These are phyloP conservation scores for Solanum chilense DNA, from an alignment of 257 asterid species.

Conservation along the genomic window DNA sequence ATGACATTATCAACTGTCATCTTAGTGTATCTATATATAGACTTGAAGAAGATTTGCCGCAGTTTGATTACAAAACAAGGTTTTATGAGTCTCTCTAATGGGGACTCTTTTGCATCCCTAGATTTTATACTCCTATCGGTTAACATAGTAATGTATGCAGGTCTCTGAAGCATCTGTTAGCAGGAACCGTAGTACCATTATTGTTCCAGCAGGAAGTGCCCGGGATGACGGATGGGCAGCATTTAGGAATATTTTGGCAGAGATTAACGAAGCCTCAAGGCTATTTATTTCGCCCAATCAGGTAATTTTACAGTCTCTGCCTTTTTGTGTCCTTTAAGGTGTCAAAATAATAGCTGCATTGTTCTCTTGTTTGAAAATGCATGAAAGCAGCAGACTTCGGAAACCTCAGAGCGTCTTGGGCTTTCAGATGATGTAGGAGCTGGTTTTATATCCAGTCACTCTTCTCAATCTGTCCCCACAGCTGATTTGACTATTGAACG, in stretches of 20 bases:
- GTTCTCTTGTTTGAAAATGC: slow-evolving; percentile 17
- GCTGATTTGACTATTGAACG: slow-evolving; percentile 56
- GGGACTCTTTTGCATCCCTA: background rate
- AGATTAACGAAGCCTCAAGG: slow-evolving; percentile 80
- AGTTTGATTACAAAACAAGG: background rate
- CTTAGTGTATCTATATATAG: background rate
- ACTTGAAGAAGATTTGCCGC: background rate
- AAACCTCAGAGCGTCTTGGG: slow-evolving; percentile 66
- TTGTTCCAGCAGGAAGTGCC: slow-evolving; percentile 96
- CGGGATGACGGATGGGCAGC: slow-evolving; percentile 95
- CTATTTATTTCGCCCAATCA: slow-evolving; percentile 61
- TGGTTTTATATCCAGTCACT: slow-evolving; percentile 88
- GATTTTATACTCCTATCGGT: background rate
- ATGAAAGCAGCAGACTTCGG: slow-evolving; percentile 42
- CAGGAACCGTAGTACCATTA: slow-evolving; percentile 97
- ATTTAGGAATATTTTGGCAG: slow-evolving; percentile 83
- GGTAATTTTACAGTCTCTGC: slow-evolving; percentile 11
- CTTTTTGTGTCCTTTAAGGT: background rate
- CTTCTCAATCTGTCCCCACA: slow-evolving; percentile 57
- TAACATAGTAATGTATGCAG: slow-evolving; percentile 30
- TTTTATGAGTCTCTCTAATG: background rate
- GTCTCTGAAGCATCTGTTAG: slow-evolving; percentile 97
- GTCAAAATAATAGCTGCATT: slow-evolving; percentile 8
- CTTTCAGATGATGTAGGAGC: slow-evolving; percentile 98
- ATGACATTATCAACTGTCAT: background rate